Base-by-base conservation (phyloP, 1,284 basidiomycete genomes). In the Serendipita sp. region DNA sequence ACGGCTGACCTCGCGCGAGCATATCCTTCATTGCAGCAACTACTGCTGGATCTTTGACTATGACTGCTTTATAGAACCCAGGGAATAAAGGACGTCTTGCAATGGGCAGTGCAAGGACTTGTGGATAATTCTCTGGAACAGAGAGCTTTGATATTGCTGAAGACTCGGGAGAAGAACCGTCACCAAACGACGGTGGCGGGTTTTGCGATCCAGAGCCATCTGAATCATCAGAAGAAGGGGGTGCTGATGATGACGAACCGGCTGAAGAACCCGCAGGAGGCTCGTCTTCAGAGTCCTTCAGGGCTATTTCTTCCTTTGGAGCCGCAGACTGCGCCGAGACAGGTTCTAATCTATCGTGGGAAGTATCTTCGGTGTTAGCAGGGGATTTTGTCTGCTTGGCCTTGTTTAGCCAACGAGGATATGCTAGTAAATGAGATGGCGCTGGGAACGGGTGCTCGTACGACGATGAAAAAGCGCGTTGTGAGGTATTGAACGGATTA, bases 41-140 rank as follows among this genome's bases (percentile, higher is more conserved):
- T 42, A 99, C 95, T 0, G 85, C 79, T 0, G 92, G 91, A 68
- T 96, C 89, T 35, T 87, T 84, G 64, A 97, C 82, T 64, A 95
- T 92, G 62, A 97, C 93, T 12, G 93, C 92, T 73, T 96, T 97
- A 82, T 99, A 97, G 74, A 97, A 97, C 55, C 93, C 94, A 10
- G 95, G 95, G 75, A 98, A 98, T 60, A 98, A 84, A 0, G 95
- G 95, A 42, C 95, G 83, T 62, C 94, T 88, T 38, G 93, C 93
- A 68, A 99, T 98, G 12, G 95, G 95, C 0, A 99, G 82, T 2
- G 95, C 95, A 26, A 99, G 82, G 43, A 98, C 88, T 73, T 96
- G 92, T 1, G 95, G 94, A 74, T 98, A 98, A 65, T 84, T 73
- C 73, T 91, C 89, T 1, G 91, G 91, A 8, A 93, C 84, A 44